Evolutionary conservation across 495 filamentous ascomycete species (phyloP).

Genomic region (Neurospora pannonica): DNA sequence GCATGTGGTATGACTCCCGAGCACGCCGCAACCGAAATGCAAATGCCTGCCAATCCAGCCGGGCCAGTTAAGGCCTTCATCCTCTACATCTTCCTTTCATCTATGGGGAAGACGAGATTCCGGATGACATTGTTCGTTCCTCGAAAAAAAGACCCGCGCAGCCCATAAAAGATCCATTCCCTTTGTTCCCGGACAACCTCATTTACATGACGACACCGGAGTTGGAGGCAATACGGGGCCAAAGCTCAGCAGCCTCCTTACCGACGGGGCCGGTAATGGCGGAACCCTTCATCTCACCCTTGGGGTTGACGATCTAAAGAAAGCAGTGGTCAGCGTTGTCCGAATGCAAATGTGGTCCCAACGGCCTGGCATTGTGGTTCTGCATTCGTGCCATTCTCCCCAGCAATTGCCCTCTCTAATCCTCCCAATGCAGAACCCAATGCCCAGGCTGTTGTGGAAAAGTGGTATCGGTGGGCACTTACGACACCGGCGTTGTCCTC

Average conservation of each 20-base stretch:
- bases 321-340: slow-evolving; percentile 8
- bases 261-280: slow-evolving; percentile 98
- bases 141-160: slow-evolving; percentile 17
- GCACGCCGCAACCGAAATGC: slow-evolving; percentile 31
- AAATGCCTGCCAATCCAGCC: slow-evolving; percentile 27
- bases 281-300: slow-evolving; percentile 99
- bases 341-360: not conserved
- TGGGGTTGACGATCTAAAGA: slow-evolving; percentile 94
- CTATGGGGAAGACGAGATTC: slow-evolving; percentile 14
- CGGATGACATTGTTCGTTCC: slow-evolving; percentile 20
- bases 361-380: not conserved
- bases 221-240: slow-evolving; percentile 99
- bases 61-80: slow-evolving; percentile 14
- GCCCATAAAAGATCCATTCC: slow-evolving; percentile 12
- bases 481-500: slow-evolving; percentile 99
- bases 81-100: slow-evolving; percentile 14
- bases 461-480: slow-evolving; percentile 32
- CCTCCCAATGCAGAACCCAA: not conserved
- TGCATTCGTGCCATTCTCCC: not conserved
- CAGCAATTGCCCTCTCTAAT: not conserved
- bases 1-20: slow-evolving; percentile 30
- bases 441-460: not conserved
- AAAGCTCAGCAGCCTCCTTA: slow-evolving; percentile 99
- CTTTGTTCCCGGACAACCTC: slow-evolving; percentile 13
- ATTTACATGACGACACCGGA: slow-evolving; percentile 99